These are phyloP conservation scores for Monosporozyma aerobia DNA, from an alignment of 805 yeast species.

Conservation along the genomic window DNA sequence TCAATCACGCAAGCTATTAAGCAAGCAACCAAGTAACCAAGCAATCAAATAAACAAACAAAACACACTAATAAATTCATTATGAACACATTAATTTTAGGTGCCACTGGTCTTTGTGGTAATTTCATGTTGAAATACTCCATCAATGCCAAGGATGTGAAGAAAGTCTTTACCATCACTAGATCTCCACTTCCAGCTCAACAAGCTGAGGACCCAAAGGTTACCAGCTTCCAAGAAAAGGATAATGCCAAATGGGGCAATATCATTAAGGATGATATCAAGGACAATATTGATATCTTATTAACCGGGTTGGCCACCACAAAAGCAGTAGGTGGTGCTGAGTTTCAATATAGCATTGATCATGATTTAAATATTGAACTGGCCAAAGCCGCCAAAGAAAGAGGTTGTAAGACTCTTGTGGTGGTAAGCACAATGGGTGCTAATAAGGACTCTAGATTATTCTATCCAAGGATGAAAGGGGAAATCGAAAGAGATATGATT, in stretches of 20 bases:
- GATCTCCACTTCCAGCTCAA: slow-evolving; percentile 35
- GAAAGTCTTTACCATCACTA: slow-evolving; percentile 41
- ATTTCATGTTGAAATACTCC: slow-evolving; percentile 41
- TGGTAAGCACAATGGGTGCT: slow-evolving; percentile 65
- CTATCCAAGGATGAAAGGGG: slow-evolving; percentile 64
- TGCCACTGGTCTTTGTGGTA: slow-evolving; percentile 73
- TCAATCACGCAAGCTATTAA: not conserved
- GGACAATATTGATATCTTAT: slow-evolving; percentile 34
- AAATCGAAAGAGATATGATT: slow-evolving; percentile 58
- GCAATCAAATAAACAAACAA: not conserved
- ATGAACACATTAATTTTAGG: slow-evolving; percentile 44
- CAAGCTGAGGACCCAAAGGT: slow-evolving; percentile 22
- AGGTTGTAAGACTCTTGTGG: slow-evolving; percentile 58
- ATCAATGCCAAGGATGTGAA: slow-evolving; percentile 30
- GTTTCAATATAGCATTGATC: slow-evolving; percentile 62
- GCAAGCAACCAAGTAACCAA: not conserved
- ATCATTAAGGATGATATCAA: slow-evolving; percentile 23
- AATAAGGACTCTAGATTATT: slow-evolving; percentile 44
- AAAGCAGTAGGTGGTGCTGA: slow-evolving; percentile 64
- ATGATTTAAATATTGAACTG: slow-evolving; percentile 56
- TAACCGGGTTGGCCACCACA: slow-evolving; percentile 72
- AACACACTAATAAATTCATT: not conserved
- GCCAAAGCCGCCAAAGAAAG: slow-evolving; percentile 67
- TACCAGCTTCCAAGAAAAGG: slow-evolving; percentile 35
- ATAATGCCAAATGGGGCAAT: slow-evolving; percentile 43